phyloP scores from a whole-genome alignment of 495 filamentous ascomycete species.

The Jackrogersella multiformis region DNA sequence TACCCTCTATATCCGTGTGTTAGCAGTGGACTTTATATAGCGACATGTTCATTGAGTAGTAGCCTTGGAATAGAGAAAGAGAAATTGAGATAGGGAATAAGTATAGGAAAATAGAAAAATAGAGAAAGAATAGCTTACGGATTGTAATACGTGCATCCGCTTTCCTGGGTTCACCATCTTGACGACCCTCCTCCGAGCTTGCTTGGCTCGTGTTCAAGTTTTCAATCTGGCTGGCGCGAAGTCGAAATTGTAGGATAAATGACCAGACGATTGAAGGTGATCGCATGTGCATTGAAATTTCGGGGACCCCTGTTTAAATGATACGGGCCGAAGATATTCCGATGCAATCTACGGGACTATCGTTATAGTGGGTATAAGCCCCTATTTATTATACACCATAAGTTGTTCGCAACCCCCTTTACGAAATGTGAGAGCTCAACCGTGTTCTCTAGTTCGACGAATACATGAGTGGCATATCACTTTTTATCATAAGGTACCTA shows the following conservation, averaged over 20 bases:
- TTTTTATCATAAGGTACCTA: too few species aligned
- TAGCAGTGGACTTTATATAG: constrained; percentile 17
- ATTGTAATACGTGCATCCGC: constrained; percentile 80
- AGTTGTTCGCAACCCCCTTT: too few species aligned
- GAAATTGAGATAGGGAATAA: not conserved
- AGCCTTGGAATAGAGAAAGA: not conserved
- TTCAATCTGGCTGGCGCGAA: constrained; percentile 23
- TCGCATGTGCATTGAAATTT: constrained; percentile 25
- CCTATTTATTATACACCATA: too few species aligned
- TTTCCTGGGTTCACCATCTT: constrained; percentile 82
- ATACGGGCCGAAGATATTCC: constrained; percentile 10
- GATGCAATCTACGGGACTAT: constrained; percentile 4
- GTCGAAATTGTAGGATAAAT: constrained; percentile 10
- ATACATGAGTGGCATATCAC: too few species aligned
- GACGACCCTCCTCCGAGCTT: constrained; percentile 44
- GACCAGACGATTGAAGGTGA: not conserved
- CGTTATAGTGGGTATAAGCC: not conserved
- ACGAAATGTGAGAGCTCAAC: too few species aligned
- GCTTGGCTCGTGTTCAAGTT: constrained; percentile 30
- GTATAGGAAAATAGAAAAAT: not conserved
- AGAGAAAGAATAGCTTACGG: constrained; percentile 64
- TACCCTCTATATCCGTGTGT: constrained; percentile 48
- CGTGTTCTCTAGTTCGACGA: too few species aligned
- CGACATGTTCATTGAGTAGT: not conserved
- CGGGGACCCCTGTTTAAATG: constrained; percentile 3